These are phyloP conservation scores for Actinomucor elegans DNA, from an alignment of 371 early-diverging fungal species.

Conservation along the genomic window DNA sequence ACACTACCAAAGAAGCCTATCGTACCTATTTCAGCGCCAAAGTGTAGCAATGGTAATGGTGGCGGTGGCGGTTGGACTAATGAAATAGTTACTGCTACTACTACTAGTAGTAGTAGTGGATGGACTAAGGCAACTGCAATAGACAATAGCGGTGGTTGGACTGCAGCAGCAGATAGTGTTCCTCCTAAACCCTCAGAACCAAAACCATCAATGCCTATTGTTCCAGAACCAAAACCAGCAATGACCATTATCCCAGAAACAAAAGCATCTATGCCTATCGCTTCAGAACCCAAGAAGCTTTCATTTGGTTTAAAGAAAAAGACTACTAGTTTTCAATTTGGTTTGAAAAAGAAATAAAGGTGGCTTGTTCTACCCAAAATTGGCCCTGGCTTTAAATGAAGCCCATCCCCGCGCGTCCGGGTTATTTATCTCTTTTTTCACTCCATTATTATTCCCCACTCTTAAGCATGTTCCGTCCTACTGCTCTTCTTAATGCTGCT, in stretches of 20 bases:
- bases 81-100: not conserved
- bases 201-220: not conserved
- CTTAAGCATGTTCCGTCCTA: slow-evolving; percentile 42
- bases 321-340: slow-evolving; percentile 34
- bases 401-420: slow-evolving; percentile 17
- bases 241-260: not conserved
- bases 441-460: not conserved
- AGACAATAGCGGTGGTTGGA: not conserved
- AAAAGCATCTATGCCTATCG: not conserved
- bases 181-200: too few relatives aligned
- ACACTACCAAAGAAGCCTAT: not conserved
- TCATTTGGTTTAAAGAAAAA: slow-evolving; percentile 35
- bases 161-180: not conserved
- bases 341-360: slow-evolving; percentile 30
- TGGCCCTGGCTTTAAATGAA: slow-evolving; percentile 7
- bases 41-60: not conserved
- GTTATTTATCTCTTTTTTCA: slow-evolving; percentile 1
- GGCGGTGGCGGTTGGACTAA: not conserved
- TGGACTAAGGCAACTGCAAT: not conserved
- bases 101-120: not conserved
- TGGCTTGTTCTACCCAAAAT: not conserved
- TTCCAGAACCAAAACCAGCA: not conserved
- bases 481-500: slow-evolving; percentile 54
- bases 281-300: slow-evolving; percentile 14
- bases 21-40: not conserved